A percentile compares a stretch with the other conserved stretches of the same genome.
Conservation (phyloP, 192 early-diverging fungal genomes). For the Gaertneriomyces semiglobifer region DNA sequence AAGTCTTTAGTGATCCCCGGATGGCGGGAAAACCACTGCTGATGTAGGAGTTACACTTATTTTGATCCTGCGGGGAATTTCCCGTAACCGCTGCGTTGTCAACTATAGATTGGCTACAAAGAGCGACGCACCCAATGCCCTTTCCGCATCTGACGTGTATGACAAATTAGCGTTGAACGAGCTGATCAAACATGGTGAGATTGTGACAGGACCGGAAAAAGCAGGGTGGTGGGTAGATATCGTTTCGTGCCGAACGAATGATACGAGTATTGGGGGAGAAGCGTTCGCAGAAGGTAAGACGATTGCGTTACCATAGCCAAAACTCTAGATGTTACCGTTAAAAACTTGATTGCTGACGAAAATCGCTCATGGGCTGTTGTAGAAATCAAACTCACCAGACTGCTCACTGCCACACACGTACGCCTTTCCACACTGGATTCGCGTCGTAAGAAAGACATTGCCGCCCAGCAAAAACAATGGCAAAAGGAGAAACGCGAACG, state of each 20-base stretch:
- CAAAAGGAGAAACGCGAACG: slow-evolving; percentile 13
- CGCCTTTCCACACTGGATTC: background rate
- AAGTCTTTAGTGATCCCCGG: slow-evolving; percentile 13
- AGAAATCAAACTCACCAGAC: background rate
- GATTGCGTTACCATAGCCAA: background rate
- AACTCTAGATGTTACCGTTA: background rate
- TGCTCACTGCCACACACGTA: background rate
- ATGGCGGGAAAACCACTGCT: slow-evolving; percentile 32
- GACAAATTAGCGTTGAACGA: background rate
- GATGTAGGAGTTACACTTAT: slow-evolving; percentile 15
- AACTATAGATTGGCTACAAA: slow-evolving; percentile 30
- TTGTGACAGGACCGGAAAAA: too few relatives aligned
- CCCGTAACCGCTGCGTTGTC: background rate
- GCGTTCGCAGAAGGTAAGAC: background rate
- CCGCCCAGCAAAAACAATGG: slow-evolving; percentile 12
- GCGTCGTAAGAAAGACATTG: slow-evolving; percentile 3
- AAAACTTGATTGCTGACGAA: background rate
- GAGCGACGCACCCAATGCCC: slow-evolving; percentile 15
- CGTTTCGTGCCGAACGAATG: slow-evolving; percentile 4
- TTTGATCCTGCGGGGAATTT: background rate
- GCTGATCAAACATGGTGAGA: background rate
- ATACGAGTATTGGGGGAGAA: background rate
- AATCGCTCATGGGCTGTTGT: background rate
- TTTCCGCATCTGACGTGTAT: background rate
- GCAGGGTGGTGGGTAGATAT: slow-evolving; percentile 1